Evolutionary conservation across 2,329 filamentous ascomycete species (phyloP).

Genomic region (Graphium sp.): DNA sequence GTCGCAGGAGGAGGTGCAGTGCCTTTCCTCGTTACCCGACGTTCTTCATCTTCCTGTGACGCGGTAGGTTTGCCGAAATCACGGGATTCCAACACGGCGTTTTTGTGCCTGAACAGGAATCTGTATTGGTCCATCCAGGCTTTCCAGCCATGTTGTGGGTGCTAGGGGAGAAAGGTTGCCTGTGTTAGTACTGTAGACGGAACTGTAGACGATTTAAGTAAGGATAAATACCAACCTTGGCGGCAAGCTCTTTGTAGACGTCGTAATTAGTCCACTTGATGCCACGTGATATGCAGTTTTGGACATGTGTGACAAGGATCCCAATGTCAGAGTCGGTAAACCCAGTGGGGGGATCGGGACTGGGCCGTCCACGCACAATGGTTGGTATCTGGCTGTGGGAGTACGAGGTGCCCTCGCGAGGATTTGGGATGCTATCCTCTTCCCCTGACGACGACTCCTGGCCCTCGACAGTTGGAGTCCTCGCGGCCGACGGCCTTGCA

Average conservation of each 20-base stretch:
- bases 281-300: constrained; percentile 5
- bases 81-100: constrained; percentile 6
- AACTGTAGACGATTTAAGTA: not conserved
- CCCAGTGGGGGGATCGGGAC: too few species aligned
- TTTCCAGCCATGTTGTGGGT: constrained; percentile 1
- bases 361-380: too few species aligned
- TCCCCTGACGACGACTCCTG: not conserved
- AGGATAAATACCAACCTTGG: not conserved
- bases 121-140: constrained; percentile 2
- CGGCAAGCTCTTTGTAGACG: constrained; percentile 5
- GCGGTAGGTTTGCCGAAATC: constrained; percentile 1
- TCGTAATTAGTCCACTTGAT: constrained; percentile 6
- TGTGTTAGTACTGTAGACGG: not conserved
- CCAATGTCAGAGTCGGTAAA: constrained; percentile 1
- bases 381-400: too few species aligned
- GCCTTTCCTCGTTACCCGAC: too few species aligned
- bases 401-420: too few species aligned
- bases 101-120: constrained; percentile 1
- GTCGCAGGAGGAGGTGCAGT: too few species aligned
- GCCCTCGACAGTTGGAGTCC: not conserved
- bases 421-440: constrained; percentile 1
- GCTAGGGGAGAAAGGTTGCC: not conserved
- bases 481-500: not conserved
- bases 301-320: constrained; percentile 4
- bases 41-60: not conserved